These are phyloP conservation scores for Lactarius evosmus DNA, from an alignment of 768 basidiomycete genomes.

Conservation along the genomic window DNA sequence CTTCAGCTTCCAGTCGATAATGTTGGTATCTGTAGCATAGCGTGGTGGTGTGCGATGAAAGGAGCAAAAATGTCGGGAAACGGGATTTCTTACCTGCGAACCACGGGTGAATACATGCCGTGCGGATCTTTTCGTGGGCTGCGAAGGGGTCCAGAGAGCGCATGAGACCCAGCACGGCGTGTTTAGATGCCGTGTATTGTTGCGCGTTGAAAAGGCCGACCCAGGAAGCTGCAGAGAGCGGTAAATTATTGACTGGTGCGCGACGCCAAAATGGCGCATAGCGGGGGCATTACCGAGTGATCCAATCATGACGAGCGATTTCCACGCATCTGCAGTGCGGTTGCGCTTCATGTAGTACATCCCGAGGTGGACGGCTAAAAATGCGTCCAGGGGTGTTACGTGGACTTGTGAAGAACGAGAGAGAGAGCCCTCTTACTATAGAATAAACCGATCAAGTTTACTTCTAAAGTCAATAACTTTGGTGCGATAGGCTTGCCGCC, in stretches of 20 bases:
- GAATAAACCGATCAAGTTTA: slow-evolving; percentile 48
- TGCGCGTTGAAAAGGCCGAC: slow-evolving; percentile 41
- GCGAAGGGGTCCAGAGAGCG: slow-evolving; percentile 42
- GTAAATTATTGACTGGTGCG: too few relatives aligned
- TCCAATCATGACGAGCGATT: slow-evolving; percentile 51
- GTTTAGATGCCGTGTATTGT: slow-evolving; percentile 52
- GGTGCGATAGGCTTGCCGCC: slow-evolving; percentile 47
- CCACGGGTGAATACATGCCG: slow-evolving; percentile 50
- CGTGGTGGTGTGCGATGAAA: too few relatives aligned
- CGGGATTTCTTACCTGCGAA: slow-evolving; percentile 46
- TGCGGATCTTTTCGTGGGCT: slow-evolving; percentile 40
- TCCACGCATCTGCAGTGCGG: slow-evolving; percentile 39
- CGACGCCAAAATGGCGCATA: background rate
- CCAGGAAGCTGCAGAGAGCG: slow-evolving; percentile 46
- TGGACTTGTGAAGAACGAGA: background rate
- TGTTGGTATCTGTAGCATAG: slow-evolving; percentile 42
- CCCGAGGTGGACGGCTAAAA: slow-evolving; percentile 48
- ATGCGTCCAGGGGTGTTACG: background rate
- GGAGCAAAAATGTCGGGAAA: background rate
- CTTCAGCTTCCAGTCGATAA: slow-evolving; percentile 41
- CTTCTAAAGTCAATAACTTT: slow-evolving; percentile 42
- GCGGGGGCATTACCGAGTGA: slow-evolving; percentile 55
- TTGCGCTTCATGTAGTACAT: slow-evolving; percentile 47
- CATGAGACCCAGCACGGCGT: slow-evolving; percentile 53
- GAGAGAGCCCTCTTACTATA: slow-evolving; percentile 41